phyloP scores from a whole-genome alignment of 306 rosid species.

The Vachellia collinsii region DNA sequence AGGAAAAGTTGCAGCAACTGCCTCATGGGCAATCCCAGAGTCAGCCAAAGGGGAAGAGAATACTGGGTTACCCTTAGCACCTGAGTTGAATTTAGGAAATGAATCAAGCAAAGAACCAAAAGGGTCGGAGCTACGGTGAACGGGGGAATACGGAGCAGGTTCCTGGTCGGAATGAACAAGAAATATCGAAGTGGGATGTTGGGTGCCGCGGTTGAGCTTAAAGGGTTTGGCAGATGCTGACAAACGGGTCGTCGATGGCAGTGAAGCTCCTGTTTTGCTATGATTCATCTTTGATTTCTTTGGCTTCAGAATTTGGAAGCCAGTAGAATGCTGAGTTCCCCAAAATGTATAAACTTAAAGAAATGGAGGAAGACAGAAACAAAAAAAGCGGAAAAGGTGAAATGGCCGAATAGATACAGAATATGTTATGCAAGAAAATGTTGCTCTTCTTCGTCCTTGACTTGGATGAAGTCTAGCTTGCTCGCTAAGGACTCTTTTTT shows the following conservation, averaged over 20 bases:
- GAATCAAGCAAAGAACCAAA: conserved; percentile 46
- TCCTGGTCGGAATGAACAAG: conserved; percentile 16
- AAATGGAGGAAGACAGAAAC: neutral
- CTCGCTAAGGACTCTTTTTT: conserved; percentile 2
- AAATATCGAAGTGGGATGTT: conserved; percentile 36
- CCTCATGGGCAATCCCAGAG: neutral
- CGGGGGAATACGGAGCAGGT: conserved; percentile 13
- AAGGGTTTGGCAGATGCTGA: conserved; percentile 72
- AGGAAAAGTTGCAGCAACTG: conserved; percentile 6
- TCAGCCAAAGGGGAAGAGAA: conserved; percentile 22
- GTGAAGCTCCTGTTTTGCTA: conserved; percentile 27
- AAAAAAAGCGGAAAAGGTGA: too few species aligned
- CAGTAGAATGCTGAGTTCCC: neutral
- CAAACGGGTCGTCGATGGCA: conserved; percentile 50
- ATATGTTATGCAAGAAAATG: neutral
- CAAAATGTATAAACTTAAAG: neutral
- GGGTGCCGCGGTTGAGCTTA: conserved; percentile 40
- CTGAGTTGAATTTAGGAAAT: conserved; percentile 34
- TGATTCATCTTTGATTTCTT: conserved; percentile 33
- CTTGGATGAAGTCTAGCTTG: conserved; percentile 20
- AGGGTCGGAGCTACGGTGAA: conserved; percentile 40
- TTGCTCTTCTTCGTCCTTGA: conserved; percentile 11
- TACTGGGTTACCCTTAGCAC: conserved; percentile 33
- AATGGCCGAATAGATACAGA: too few species aligned
- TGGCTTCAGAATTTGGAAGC: conserved; percentile 19